phyloP scores from a whole-genome alignment of 1,139 yeast species.

The Suhomyces terraborum region DNA sequence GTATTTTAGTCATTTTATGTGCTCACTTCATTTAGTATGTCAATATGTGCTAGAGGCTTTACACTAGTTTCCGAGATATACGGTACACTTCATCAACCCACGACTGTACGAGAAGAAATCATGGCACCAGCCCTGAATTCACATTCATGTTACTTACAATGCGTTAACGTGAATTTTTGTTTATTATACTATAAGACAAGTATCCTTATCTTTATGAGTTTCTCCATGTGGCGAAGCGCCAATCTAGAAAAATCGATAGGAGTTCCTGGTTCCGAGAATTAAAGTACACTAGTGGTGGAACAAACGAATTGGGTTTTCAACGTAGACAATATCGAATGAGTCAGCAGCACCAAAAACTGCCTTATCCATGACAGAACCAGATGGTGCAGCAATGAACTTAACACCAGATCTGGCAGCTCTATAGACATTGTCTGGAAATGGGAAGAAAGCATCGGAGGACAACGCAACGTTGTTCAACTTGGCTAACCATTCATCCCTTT shows the following conservation, averaged over 20 bases:
- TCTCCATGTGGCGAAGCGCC: background rate
- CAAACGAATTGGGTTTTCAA: slow-evolving; percentile 93
- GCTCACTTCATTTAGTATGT: too few species aligned
- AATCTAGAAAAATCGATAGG: slow-evolving; percentile 3
- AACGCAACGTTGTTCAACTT: slow-evolving; percentile 84
- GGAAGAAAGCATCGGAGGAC: slow-evolving; percentile 98
- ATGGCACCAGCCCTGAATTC: too few species aligned
- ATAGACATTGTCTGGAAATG: slow-evolving; percentile 98
- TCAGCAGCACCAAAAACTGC: slow-evolving; percentile 96
- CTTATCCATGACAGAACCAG: slow-evolving; percentile 97
- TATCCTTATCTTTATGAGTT: background rate
- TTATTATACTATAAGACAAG: slow-evolving; percentile 4
- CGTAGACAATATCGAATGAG: slow-evolving; percentile 80
- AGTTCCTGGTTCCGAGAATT: slow-evolving; percentile 11
- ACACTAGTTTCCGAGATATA: too few species aligned
- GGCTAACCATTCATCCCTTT: slow-evolving; percentile 83
- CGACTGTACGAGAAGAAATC: too few species aligned
- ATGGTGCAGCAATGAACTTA: slow-evolving; percentile 92
- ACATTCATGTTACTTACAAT: too few species aligned
- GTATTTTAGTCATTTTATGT: too few species aligned
- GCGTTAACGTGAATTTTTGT: background rate
- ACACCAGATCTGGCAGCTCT: slow-evolving; percentile 97
- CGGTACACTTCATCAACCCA: too few species aligned
- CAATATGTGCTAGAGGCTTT: too few species aligned
- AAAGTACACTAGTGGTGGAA: slow-evolving; percentile 76